Base-by-base conservation (phyloP, 2,329 filamentous ascomycete species). In the Fusarium sp. region DNA sequence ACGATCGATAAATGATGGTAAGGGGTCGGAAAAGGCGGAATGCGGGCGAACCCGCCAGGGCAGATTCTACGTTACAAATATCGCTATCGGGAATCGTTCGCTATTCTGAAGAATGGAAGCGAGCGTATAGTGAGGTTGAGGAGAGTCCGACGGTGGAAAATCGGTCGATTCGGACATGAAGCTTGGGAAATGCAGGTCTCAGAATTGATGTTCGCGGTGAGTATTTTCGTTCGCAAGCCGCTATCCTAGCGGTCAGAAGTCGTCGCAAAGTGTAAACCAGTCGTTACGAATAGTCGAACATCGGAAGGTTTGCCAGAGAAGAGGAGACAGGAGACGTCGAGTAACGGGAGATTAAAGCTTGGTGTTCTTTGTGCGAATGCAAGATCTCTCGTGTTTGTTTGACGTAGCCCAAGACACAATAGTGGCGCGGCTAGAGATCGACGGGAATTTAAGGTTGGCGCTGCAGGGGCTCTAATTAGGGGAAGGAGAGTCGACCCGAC, bases 31-130 rank as follows among this genome's bases (percentile, higher is more conserved):
- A 61, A 56, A 54, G 25, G 69, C 69, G 74, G 70, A 72, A 73
- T 41, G 65, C 70, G 69, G 74, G 74, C 72, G 51, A 65, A 65
- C 69, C 74, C 74, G 74, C 74, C 74, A 56, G 47, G 58, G 62
- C 24, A 49, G 20, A 47, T 52, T 65, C 51, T 56, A 45, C 47
- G 51, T 57, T 53, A 22, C 46, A 48, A 53, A 38, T 32, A 29
- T 55, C 22, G 45, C 38, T 69, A 24, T 54, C 41, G 29, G 57
- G 27, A 20, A 20, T 45, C 40, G 11, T 54, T 38, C 44, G 25
- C 25, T 72, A 69, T 69, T 43, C 58, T 56, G 47, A 46, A 18
- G 20, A 32, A 47, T 45, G n/a, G 32, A 56, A 20, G 10, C 38
- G 12, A 49, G 46, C 16, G 41, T 62, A 44, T 44, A 45, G 41